These are phyloP conservation scores for Porpolomopsis calyptriformis DNA, from an alignment of 768 basidiomycete genomes.

Conservation along the genomic window DNA sequence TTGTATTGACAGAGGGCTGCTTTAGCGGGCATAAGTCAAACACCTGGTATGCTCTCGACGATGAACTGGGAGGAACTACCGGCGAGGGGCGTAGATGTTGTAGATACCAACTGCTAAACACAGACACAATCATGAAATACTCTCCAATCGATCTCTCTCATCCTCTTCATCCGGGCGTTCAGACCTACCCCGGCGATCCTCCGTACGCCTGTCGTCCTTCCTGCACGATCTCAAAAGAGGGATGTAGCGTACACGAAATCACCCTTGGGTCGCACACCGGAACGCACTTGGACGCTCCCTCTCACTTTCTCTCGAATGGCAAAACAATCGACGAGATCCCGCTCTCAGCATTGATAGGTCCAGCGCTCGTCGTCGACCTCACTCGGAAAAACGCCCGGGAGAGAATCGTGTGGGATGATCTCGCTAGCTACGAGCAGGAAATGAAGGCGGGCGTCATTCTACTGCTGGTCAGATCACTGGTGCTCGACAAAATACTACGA, in stretches of 20 bases:
- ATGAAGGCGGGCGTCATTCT: slow-evolving; percentile 36
- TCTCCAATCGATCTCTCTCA: slow-evolving; percentile 42
- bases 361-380: slow-evolving; percentile 47
- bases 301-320: slow-evolving; percentile 55
- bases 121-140: slow-evolving; percentile 12
- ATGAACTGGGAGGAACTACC: too few species aligned
- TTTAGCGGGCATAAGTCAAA: too few species aligned
- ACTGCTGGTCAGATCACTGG: slow-evolving; percentile 54
- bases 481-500: slow-evolving; percentile 37
- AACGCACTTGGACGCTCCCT: slow-evolving; percentile 73
- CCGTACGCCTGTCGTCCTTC: slow-evolving; percentile 28
- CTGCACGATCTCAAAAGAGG: slow-evolving; percentile 33
- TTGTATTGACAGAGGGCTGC: too few species aligned
- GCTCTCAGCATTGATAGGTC: slow-evolving; percentile 42
- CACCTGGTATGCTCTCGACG: too few species aligned
- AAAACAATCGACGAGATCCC: slow-evolving; percentile 48
- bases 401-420: slow-evolving; percentile 46
- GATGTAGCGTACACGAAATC: slow-evolving; percentile 42
- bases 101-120: too few species aligned
- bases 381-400: slow-evolving; percentile 31
- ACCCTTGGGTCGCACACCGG: slow-evolving; percentile 61
- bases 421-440: slow-evolving; percentile 25
- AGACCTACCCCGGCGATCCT: slow-evolving; percentile 50
- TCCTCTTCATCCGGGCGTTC: slow-evolving; percentile 32
- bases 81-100: too few species aligned